These are phyloP conservation scores for Daldinia concentrica DNA, from an alignment of 495 filamentous ascomycete species.

Conservation along the genomic window DNA sequence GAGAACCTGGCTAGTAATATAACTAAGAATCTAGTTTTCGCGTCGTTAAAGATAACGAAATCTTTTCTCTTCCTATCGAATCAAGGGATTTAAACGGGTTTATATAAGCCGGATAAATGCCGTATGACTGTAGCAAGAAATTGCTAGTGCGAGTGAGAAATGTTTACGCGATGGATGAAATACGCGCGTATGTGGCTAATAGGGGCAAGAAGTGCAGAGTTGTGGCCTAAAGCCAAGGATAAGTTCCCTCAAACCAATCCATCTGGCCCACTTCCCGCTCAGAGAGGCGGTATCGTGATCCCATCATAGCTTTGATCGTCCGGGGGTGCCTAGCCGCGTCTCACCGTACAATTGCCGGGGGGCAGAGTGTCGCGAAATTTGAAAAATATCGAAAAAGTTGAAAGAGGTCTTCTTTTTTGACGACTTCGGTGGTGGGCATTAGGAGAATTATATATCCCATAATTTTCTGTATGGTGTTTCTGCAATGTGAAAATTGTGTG, in stretches of 20 bases:
- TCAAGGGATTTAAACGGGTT: neutral
- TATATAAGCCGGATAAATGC: neutral
- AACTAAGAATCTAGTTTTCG: neutral
- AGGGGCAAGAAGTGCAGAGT: slow-evolving; percentile 3
- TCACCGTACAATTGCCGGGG: neutral
- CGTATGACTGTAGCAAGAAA: neutral
- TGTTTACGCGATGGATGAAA: neutral
- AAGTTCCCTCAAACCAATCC: neutral
- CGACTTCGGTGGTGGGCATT: neutral
- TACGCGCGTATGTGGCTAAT: neutral
- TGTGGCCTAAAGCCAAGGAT: neutral
- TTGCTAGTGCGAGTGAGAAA: neutral
- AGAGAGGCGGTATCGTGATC: neutral
- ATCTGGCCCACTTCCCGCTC: neutral
- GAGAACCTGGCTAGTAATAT: neutral
- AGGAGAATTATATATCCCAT: neutral
- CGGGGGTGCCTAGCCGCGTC: neutral
- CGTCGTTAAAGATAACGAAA: neutral
- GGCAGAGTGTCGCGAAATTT: neutral
- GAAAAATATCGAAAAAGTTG: neutral
- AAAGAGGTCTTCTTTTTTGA: neutral
- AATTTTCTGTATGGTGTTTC: neutral
- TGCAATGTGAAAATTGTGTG: neutral
- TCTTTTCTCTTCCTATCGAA: neutral
- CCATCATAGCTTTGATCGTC: slow-evolving; percentile 3